Evolutionary conservation across 345 rosid species (phyloP), one percentile per base, ranked within the genome.

Genomic region (Gossypium rotundifolium): DNA sequence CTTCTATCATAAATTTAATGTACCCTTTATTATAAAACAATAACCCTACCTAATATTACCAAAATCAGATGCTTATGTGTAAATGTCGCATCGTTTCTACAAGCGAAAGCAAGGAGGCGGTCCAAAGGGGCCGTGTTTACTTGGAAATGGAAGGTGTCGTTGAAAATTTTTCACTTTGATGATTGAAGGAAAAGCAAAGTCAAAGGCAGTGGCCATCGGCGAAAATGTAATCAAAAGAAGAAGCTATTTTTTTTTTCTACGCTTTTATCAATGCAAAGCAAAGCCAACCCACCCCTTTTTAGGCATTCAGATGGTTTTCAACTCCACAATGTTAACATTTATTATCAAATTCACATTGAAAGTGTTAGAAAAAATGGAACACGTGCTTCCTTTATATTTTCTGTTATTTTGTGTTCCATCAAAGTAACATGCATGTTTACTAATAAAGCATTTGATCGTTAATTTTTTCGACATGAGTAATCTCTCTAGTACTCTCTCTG

Each of bases 141-240:
- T 33, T 53, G 20, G 57, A 7, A 53, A 52, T 11, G 53, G 53
- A 16, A 52, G 57, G 46, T 38, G 70, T 65, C 8, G 16, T 64
- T 64, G 49, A 64, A 16, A 4, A 14, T 4, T 16, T 4, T 16
- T 52, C 55, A 52, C 55, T 14, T 64, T 64, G 70, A 42, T 65
- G 29, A 67, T 67, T 46, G 12, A 71, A 55, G 70, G 42, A 11
- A 61, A 79, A 62, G 83, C 79, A 72, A 80, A 68, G 85, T 60
- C 45, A 40, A 61, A 59, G 20, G 66, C 12, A 49, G 1, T 49
- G 53, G 17, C 16, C 4, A 49, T 2, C 2, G 53, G 20, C 2
- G 70, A 29, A 70, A 63, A n/a, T 63, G n/a, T 11, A 6, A 25
- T 69, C 59, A 72, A 13, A 62, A 8, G 20, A 65, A 65, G 69